Evolutionary conservation across 1,284 basidiomycete genomes (phyloP), one percentile per base, ranked within the genome.

Genomic region (Marasmius fiardii): DNA sequence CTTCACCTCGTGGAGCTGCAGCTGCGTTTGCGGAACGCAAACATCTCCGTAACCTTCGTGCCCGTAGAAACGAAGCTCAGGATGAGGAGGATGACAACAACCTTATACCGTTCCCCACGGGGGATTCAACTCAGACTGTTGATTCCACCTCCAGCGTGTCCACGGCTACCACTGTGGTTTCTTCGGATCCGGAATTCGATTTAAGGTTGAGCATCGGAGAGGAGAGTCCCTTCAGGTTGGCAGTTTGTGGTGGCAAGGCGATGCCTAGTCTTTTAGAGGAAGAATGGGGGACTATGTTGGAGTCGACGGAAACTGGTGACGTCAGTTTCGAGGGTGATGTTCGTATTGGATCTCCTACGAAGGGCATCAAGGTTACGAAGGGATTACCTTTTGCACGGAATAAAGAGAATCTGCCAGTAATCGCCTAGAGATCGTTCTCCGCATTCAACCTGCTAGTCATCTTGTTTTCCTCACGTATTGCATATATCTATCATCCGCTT

Each of bases 221-320:
- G 52, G 71, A 77, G 20, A 82, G 81, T n/a, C 82, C 85, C 0
- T 65, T 83, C 57, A 76, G 80, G 10, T 57, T 79, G n/a, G 71
- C 71, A 52, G 59, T 64, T 34, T 63, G 64, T 37, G 65, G 67
- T 31, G 62, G 72, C 3, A 72, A 72, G 41, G 65, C 65, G 24
- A 78, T 85, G 57, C 47, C 47, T 4, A 85, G 81, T 65, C 64
- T 87, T 60, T 65, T 87, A 55, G 85, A 86, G 60, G 83, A 85
- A 55, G 76, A 79, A 37, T 81, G 80, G 75, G 76, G 76, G 47
- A 63, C 69, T 53, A 43, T 57, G 31, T 31, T 49, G 26, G 47
- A 49, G 14, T 21, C 44, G 53, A 63, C 55, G 21, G 75, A 24
- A 49, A 31, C 35, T 8, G 53, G 75, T 18, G 82, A 84, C 44